phyloP scores from a whole-genome alignment of 495 filamentous ascomycete species.

The Aspergillus cristatus region DNA sequence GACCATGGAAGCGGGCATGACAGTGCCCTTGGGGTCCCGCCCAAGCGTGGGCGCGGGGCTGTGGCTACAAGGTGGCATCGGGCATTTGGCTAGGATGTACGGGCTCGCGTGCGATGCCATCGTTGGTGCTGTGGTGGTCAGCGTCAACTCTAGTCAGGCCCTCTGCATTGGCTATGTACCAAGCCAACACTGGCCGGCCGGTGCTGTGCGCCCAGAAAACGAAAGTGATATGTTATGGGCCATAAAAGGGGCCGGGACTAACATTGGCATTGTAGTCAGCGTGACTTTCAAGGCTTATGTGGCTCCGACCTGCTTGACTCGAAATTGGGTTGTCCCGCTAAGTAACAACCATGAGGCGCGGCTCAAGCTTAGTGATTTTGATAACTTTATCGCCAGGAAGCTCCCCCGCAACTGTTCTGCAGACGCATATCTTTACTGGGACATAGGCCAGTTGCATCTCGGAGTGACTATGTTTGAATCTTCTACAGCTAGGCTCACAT shows the following conservation, averaged over 20 bases:
- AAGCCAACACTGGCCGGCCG: constrained; percentile 35
- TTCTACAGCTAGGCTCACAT: constrained; percentile 15
- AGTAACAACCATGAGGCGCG: constrained; percentile 27
- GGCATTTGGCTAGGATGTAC: constrained; percentile 46
- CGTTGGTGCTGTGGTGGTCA: constrained; percentile 50
- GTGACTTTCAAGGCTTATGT: constrained; percentile 44
- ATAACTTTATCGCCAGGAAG: constrained; percentile 28
- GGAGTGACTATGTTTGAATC: constrained; percentile 48
- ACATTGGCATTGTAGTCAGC: constrained; percentile 54
- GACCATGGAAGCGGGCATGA: constrained; percentile 40
- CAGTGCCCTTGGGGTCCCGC: constrained; percentile 50
- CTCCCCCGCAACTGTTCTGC: constrained; percentile 40
- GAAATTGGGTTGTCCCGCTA: constrained; percentile 44
- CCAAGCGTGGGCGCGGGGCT: constrained; percentile 55
- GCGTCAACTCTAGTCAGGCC: constrained; percentile 39
- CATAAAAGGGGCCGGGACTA: constrained; percentile 52
- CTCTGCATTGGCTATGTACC: constrained; percentile 46
- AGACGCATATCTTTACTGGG: constrained; percentile 51
- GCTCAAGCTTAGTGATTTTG: constrained; percentile 33
- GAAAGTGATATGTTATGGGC: constrained; percentile 52
- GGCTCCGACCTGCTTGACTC: constrained; percentile 34
- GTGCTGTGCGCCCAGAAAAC: constrained; percentile 35
- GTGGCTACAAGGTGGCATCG: constrained; percentile 59
- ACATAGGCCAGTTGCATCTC: constrained; percentile 37
- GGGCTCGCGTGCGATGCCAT: constrained; percentile 55